phyloP scores from a whole-genome alignment of 1,139 yeast genomes.

The Entelexis paramagnoliae region DNA sequence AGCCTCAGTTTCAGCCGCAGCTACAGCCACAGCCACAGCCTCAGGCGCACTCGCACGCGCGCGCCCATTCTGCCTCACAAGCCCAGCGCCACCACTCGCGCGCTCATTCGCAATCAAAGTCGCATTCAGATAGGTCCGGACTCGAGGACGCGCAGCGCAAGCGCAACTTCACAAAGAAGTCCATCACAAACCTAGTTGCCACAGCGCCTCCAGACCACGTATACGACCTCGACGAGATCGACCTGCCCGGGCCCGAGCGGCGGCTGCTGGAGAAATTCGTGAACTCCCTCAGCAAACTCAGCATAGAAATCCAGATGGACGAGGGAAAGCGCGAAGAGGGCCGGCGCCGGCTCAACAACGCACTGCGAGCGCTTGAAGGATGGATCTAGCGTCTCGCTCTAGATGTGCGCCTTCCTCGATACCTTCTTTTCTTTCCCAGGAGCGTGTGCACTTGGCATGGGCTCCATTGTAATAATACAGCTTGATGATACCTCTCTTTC shows the following conservation, averaged over 20 bases:
- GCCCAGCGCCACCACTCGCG: not conserved
- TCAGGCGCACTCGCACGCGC: not conserved
- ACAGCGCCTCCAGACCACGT: constrained; percentile 9
- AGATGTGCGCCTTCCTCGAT: not conserved
- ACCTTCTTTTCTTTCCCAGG: not conserved
- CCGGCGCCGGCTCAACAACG: constrained; percentile 65
- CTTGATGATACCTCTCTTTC: constrained; percentile 3
- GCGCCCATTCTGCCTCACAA: not conserved
- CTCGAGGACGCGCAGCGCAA: not conserved
- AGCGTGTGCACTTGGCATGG: not conserved
- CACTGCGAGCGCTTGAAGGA: constrained; percentile 77
- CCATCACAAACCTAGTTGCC: constrained; percentile 20
- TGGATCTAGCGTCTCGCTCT: constrained; percentile 34
- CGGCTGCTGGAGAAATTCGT: constrained; percentile 73
- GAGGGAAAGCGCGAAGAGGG: constrained; percentile 72
- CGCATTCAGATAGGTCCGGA: not conserved
- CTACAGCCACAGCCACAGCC: not conserved
- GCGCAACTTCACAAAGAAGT: constrained; percentile 20
- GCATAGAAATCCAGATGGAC: constrained; percentile 83
- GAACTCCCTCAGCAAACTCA: constrained; percentile 70
- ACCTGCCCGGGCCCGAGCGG: constrained; percentile 66
- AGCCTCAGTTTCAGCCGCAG: not conserved
- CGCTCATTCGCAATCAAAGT: not conserved
- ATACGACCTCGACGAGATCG: constrained; percentile 57
- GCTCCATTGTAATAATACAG: not conserved